Evolutionary conservation across 192 early-diverging fungal genomes (phyloP).

Genomic region (Obelidium mucronatum): DNA sequence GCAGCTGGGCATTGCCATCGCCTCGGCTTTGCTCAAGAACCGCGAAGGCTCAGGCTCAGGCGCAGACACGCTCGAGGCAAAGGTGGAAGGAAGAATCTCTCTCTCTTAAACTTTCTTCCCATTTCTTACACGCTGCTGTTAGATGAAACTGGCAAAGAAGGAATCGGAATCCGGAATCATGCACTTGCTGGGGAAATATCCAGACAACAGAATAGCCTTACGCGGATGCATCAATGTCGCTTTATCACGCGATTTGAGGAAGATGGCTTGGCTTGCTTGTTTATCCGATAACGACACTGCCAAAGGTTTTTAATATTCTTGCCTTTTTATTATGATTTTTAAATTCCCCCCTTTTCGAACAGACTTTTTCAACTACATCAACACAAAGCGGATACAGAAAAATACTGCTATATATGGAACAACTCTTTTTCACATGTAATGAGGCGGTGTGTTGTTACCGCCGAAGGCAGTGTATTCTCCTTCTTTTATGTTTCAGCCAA

Average conservation of each 20-base stretch:
- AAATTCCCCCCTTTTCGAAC: neutral
- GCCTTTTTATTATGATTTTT: neutral
- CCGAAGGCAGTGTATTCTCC: no score
- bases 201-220: constrained; percentile 20
- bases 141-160: constrained; percentile 32
- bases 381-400: constrained; percentile 19
- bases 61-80: constrained; percentile 19
- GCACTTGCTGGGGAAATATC: constrained; percentile 16
- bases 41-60: neutral
- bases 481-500: no score
- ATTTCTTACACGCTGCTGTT: neutral
- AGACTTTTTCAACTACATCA: constrained; percentile 31
- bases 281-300: constrained; percentile 32
- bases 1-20: constrained; percentile 19
- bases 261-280: constrained; percentile 25
- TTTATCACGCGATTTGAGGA: constrained; percentile 20
- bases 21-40: constrained; percentile 1
- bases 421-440: constrained; percentile 23
- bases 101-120: neutral
- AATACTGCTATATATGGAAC: constrained; percentile 15
- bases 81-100: neutral
- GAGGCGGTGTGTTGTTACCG: no score
- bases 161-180: constrained; percentile 31
- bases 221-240: constrained; percentile 33
- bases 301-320: constrained; percentile 16